Percentiles rank a stretch among this genome's conserved stretches.
Evolutionary conservation across 2,329 filamentous ascomycete species (phyloP).

Genomic region (Diaporthe aspalathi): DNA sequence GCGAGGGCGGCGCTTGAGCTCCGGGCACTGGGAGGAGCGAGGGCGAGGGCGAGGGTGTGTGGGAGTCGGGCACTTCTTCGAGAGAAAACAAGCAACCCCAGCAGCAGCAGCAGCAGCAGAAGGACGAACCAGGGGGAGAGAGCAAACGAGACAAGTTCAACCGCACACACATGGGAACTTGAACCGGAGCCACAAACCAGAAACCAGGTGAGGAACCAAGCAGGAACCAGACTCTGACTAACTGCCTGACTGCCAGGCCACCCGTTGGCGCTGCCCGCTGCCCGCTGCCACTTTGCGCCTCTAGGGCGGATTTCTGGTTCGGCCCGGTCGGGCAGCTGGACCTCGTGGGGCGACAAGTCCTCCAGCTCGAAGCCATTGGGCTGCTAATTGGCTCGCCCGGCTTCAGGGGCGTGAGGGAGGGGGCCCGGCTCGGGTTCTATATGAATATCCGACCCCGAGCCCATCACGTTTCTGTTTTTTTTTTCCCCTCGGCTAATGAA

Average conservation of each 20-base stretch:
- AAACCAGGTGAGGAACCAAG: not conserved
- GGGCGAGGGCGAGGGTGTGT: too few species aligned
- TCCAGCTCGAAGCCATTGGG: not conserved
- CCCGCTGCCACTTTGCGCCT: not conserved
- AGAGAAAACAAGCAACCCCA: not conserved
- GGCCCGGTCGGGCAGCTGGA: conserved; percentile 29
- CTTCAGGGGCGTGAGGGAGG: not conserved
- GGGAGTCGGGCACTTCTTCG: conserved; percentile 9
- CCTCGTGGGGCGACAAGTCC: conserved; percentile 15
- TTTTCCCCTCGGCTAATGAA: conserved; percentile 4
- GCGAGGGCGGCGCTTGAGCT: not conserved
- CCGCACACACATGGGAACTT: not conserved
- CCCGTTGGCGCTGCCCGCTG: not conserved
- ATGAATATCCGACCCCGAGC: conserved; percentile 26
- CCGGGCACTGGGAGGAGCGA: not conserved
- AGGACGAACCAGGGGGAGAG: not conserved
- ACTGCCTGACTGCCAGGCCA: too few species aligned
- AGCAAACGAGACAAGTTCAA: not conserved
- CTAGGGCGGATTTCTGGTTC: conserved; percentile 26
- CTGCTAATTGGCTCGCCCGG: not conserved
- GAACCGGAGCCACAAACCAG: not conserved
- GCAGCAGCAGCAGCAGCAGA: not conserved
- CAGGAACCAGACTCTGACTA: not conserved
- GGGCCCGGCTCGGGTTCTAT: conserved; percentile 23
- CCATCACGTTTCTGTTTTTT: not conserved